phyloP scores from a whole-genome alignment of 495 filamentous ascomycete genomes.

The Aspergillus haitiensis region DNA sequence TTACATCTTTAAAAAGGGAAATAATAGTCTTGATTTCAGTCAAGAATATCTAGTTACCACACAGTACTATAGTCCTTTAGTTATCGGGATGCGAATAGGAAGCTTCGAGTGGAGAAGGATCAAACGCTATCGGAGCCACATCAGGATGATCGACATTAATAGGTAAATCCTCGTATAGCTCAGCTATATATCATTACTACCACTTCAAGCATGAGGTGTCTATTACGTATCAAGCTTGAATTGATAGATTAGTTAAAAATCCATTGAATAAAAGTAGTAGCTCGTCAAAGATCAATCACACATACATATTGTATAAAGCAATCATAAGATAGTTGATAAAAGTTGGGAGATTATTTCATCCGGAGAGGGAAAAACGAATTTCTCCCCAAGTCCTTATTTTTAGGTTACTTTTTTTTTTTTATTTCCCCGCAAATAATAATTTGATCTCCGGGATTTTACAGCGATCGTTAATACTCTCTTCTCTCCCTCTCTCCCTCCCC shows the following conservation, averaged over 20 bases:
- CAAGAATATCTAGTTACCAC: too few relatives aligned
- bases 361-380: slow-evolving; percentile 11
- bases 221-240: too few relatives aligned
- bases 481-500: background rate
- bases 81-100: background rate
- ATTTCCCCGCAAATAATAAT: background rate
- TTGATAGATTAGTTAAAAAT: background rate
- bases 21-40: too few relatives aligned
- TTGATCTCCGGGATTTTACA: too few relatives aligned
- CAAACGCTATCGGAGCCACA: slow-evolving; percentile 7
- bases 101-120: background rate
- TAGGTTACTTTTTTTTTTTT: background rate
- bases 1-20: too few relatives aligned
- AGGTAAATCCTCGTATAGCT: background rate
- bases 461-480: background rate
- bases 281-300: background rate
- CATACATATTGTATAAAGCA: too few relatives aligned
- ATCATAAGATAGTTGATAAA: too few relatives aligned
- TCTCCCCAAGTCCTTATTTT: slow-evolving; percentile 8
- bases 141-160: slow-evolving; percentile 9
- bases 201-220: too few relatives aligned
- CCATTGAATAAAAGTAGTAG: background rate
- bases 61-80: background rate
- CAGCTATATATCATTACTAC: too few relatives aligned
- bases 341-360: background rate